phyloP scores from a whole-genome alignment of 2,329 filamentous ascomycete species.

The Scopulariopsis brevicaulis region DNA sequence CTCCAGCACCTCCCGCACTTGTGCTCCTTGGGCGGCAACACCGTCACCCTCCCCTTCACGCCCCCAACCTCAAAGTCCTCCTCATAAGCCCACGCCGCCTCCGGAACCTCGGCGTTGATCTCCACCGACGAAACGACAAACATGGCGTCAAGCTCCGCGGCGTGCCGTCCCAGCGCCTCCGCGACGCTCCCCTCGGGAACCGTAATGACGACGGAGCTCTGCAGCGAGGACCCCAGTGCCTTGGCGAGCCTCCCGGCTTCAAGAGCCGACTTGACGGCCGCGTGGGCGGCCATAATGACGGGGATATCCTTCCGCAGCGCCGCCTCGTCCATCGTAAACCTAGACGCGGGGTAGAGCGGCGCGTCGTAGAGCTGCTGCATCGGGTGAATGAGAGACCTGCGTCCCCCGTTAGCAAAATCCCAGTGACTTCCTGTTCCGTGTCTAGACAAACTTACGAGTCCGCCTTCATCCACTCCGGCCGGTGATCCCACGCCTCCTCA shows the following conservation, averaged over 20 bases:
- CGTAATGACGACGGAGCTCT: conserved; percentile 56
- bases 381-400: conserved; percentile 22
- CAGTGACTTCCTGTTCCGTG: background rate
- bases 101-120: conserved; percentile 23
- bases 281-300: conserved; percentile 42
- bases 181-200: conserved; percentile 24
- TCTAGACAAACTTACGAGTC: conserved; percentile 22
- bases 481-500: conserved; percentile 77
- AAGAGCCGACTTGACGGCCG: conserved; percentile 61
- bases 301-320: conserved; percentile 30
- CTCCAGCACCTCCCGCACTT: conserved; percentile 92
- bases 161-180: conserved; percentile 24
- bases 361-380: conserved; percentile 33
- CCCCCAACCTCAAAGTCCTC: conserved; percentile 29
- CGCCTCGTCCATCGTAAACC: conserved; percentile 24
- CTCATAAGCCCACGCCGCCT: conserved; percentile 26
- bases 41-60: conserved; percentile 24
- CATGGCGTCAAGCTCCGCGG: conserved; percentile 44
- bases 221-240: conserved; percentile 67
- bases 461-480: conserved; percentile 51
- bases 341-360: conserved; percentile 26
- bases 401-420: background rate
- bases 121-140: conserved; percentile 60
- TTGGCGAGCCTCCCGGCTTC: conserved; percentile 64
- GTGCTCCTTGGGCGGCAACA: conserved; percentile 35